phyloP scores from a whole-genome alignment of 768 basidiomycete genomes.

The Suillus hirtellus region DNA sequence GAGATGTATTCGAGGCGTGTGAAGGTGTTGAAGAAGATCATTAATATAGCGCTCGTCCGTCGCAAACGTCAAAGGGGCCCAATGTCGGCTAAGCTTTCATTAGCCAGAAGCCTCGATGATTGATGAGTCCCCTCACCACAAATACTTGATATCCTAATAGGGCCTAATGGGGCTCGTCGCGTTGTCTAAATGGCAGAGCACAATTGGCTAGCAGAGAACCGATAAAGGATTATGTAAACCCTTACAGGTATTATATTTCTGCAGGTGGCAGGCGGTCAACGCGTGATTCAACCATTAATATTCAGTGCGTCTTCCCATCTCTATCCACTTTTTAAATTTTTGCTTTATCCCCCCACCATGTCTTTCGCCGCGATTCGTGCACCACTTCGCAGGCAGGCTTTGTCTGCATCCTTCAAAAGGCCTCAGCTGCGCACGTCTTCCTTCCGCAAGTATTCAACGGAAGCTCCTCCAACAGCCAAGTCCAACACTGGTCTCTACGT shows the following conservation, averaged over 20 bases:
- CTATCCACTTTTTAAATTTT: not conserved
- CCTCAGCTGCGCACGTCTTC: constrained; percentile 38
- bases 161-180: not conserved
- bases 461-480: constrained; percentile 44
- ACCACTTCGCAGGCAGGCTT: constrained; percentile 47
- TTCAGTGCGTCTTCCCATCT: constrained; percentile 1
- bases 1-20: constrained; percentile 9
- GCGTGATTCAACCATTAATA: not conserved
- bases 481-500: constrained; percentile 60
- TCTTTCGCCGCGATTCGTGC: constrained; percentile 55
- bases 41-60: constrained; percentile 14
- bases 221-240: constrained; percentile 14
- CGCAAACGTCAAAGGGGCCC: constrained; percentile 5
- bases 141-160: not conserved
- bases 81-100: not conserved
- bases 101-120: not conserved
- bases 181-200: not conserved
- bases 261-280: not conserved
- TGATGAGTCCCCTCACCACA: not conserved
- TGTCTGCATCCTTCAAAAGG: constrained; percentile 30
- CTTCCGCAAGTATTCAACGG: constrained; percentile 63
- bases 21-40: constrained; percentile 11
- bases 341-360: constrained; percentile 40
- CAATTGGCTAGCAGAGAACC: constrained; percentile 6
- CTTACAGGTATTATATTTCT: constrained; percentile 1